Percentiles rank a stretch among this genome's conserved stretches.
phyloP scores from a whole-genome alignment of 768 basidiomycete species.

The Mycena alexandri region DNA sequence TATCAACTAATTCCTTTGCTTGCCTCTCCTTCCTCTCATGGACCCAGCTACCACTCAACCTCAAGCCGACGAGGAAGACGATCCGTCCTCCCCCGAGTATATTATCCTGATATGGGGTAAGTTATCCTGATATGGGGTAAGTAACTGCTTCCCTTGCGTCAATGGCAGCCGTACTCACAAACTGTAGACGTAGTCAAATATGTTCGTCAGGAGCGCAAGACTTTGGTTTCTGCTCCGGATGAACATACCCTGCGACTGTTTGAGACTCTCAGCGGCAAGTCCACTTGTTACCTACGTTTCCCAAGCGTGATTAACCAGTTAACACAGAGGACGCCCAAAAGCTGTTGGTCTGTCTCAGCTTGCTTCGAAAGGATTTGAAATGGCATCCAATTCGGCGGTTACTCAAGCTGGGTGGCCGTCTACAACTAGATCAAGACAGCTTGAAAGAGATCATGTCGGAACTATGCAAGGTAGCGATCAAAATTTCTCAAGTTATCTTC shows the following conservation, averaged over 20 bases:
- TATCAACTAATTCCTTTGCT: no score
- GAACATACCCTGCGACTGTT: neutral
- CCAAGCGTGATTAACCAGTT: neutral
- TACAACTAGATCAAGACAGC: neutral
- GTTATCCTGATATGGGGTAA: no score
- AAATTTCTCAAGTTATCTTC: no score
- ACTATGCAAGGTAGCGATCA: slow-evolving; percentile 1
- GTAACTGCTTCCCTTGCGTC: no score
- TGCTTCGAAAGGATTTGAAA: slow-evolving; percentile 15
- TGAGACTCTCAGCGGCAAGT: neutral
- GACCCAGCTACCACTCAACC: no score
- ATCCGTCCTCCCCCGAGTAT: no score
- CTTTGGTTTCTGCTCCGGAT: neutral
- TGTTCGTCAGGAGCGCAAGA: neutral
- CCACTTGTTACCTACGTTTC: no score
- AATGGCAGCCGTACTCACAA: neutral
- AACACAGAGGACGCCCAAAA: slow-evolving; percentile 7
- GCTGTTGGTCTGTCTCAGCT: neutral
- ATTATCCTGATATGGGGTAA: no score
- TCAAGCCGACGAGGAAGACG: no score
- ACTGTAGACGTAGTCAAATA: neutral
- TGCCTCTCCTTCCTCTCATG: no score
- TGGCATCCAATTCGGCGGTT: slow-evolving; percentile 2
- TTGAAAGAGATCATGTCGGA: neutral
- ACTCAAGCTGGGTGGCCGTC: slow-evolving; percentile 4